A percentile compares a stretch with the other conserved stretches of the same genome.
phyloP scores from a whole-genome alignment of 768 basidiomycete species.

The Rhodocollybia butyracea region DNA sequence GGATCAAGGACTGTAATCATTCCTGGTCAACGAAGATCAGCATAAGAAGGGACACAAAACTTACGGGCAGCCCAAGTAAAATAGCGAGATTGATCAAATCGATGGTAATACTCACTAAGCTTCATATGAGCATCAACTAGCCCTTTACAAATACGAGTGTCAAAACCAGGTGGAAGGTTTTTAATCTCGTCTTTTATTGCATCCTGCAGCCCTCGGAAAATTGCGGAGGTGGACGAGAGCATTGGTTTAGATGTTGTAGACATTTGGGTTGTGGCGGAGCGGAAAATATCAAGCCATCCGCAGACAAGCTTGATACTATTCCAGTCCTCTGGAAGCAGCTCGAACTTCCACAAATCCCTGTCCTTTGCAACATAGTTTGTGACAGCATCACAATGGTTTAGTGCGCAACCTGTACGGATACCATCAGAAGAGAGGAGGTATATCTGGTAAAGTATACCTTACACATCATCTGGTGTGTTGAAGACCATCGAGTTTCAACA shows the following conservation, averaged over 20 bases:
- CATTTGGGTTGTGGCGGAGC: slow-evolving; percentile 13
- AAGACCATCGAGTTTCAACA: slow-evolving; percentile 29
- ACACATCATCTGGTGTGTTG: slow-evolving; percentile 33
- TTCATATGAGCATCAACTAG: slow-evolving; percentile 1
- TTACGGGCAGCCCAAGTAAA: slow-evolving; percentile 9
- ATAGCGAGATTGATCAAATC: slow-evolving; percentile 9
- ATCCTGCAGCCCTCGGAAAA: slow-evolving; percentile 9
- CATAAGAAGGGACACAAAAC: background rate
- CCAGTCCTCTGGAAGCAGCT: slow-evolving; percentile 3
- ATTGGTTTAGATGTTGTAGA: slow-evolving; percentile 14
- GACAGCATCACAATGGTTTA: background rate
- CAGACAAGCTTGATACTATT: background rate
- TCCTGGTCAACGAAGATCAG: background rate
- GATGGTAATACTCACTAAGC: slow-evolving; percentile 7
- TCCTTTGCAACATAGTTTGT: no score
- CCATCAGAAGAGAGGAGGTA: no score
- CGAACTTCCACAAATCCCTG: background rate
- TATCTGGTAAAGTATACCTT: no score
- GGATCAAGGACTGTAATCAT: slow-evolving; percentile 7
- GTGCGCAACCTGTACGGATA: slow-evolving; percentile 15
- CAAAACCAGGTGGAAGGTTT: background rate
- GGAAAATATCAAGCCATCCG: slow-evolving; percentile 6
- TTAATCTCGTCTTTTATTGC: background rate
- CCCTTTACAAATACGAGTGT: background rate
- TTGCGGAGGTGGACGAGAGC: slow-evolving; percentile 1